phyloP scores from a whole-genome alignment of 805 yeast species.

The Candida loeiensis region DNA sequence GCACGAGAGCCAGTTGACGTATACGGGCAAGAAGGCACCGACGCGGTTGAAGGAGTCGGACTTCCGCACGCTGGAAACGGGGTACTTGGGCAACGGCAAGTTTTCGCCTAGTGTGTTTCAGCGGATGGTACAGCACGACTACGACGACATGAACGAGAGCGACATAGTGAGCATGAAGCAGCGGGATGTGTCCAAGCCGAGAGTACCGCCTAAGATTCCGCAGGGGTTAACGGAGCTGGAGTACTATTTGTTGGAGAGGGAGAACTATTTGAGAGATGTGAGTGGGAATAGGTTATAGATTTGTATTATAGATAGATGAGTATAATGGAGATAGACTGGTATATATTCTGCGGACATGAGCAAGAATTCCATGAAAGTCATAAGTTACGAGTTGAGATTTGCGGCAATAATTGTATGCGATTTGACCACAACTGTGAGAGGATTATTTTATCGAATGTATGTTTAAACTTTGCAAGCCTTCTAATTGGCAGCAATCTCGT shows the following conservation, averaged over 20 bases:
- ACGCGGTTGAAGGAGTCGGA: constrained; percentile 25
- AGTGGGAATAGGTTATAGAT: constrained; percentile 29
- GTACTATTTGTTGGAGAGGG: constrained; percentile 40
- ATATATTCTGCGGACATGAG: neutral
- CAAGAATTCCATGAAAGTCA: too few relatives aligned
- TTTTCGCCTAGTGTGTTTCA: constrained; percentile 16
- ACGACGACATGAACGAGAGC: constrained; percentile 8
- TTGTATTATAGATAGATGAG: constrained; percentile 1
- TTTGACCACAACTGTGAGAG: too few relatives aligned
- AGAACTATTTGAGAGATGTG: constrained; percentile 36
- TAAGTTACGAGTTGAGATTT: too few relatives aligned
- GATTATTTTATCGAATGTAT: too few relatives aligned
- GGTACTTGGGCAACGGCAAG: constrained; percentile 41
- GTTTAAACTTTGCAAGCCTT: too few relatives aligned
- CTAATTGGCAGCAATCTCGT: too few relatives aligned
- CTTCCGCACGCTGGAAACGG: constrained; percentile 30
- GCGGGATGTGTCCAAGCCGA: constrained; percentile 30
- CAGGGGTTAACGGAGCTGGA: constrained; percentile 39
- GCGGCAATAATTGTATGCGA: too few relatives aligned
- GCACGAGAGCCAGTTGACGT: constrained; percentile 9
- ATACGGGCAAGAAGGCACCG: constrained; percentile 8
- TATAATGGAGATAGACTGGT: neutral
- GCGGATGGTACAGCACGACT: constrained; percentile 11
- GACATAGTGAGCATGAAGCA: constrained; percentile 8
- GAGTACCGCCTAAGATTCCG: constrained; percentile 44